These are phyloP conservation scores for Saccharomycopsis fodiens DNA, from an alignment of 805 yeast species.

Conservation along the genomic window DNA sequence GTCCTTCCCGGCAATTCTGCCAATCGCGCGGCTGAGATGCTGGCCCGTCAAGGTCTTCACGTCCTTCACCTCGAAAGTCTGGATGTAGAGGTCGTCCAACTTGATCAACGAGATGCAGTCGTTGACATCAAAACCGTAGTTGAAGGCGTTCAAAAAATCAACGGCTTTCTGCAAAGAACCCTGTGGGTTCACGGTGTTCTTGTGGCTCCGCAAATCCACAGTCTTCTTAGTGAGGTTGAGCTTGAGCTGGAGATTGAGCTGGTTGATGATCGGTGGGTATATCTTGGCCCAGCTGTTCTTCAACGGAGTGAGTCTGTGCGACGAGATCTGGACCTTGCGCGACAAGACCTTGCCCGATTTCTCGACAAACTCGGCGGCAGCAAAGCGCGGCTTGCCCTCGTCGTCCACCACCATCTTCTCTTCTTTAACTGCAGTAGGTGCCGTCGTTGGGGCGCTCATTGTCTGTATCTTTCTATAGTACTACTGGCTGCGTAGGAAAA, in stretches of 20 bases:
- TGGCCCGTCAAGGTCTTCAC: constrained; percentile 94
- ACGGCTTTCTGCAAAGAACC: constrained; percentile 98
- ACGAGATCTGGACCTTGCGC: constrained; percentile 90
- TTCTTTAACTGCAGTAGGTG: constrained; percentile 47
- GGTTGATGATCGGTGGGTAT: constrained; percentile 93
- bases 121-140: constrained; percentile 93
- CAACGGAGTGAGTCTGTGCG: constrained; percentile 94
- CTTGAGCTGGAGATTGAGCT: constrained; percentile 88
- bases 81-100: constrained; percentile 92
- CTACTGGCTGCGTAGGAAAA: not conserved
- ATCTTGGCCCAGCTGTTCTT: constrained; percentile 88
- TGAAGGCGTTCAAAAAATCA: constrained; percentile 91
- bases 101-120: constrained; percentile 93
- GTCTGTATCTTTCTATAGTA: not conserved
- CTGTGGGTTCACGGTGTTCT: constrained; percentile 75
- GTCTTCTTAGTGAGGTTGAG: constrained; percentile 87
- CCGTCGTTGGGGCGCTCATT: constrained; percentile 22
- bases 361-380: constrained; percentile 36
- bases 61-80: constrained; percentile 94
- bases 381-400: constrained; percentile 83
- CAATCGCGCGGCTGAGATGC: constrained; percentile 96
- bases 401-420: constrained; percentile 54
- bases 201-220: constrained; percentile 78
- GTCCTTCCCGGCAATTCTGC: constrained; percentile 99
- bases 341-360: constrained; percentile 67